Evolutionary conservation across 352 stramenopile species (phyloP), one percentile per base, ranked within the genome.

Genomic region (Pseudoperonospora humuli): DNA sequence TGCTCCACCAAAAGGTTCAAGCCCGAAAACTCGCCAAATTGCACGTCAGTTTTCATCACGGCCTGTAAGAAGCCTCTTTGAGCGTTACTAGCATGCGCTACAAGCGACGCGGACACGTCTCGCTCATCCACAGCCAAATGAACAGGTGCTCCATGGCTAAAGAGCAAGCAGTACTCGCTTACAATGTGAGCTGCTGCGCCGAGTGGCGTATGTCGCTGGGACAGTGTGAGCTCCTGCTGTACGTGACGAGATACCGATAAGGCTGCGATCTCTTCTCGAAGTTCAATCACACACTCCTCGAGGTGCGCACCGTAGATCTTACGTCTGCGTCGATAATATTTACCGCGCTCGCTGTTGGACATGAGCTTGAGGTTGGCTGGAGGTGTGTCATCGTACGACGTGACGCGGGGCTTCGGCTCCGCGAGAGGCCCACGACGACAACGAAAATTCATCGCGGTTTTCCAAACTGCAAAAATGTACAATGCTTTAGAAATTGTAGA

Each of bases 271-370:
- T 85, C 58, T 27, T 67, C 59, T 15, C 65, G 69, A 14, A 88
- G 60, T 4, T 64, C 42, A 32, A 54, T 49, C 15, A 88, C 68
- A 3, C 45, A 39, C 0, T 45, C 18, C 9, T 67, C 37, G 7
- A 85, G 44, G 4, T 65, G 39, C 23, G 54, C 51, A 5, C 67
- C 50, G 51, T 81, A 83, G 35, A 60, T 44, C 40, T 81, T 78
- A 20, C 70, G 59, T 35, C 63, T 58, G 21, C 57, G 64, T 27
- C 73, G 70, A 47, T 85, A 83, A 15, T 80, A 74, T 49, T 85
- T 85, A 14, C 67, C 66, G 2, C 72, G 69, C 40, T 84, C 72
- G 43, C 72, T 84, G 43, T 80, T 84, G 43, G 46, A 66, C 71
- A 84, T 79, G 46, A 50, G 21, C 48, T 71, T 70, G 32, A 76